Conservation (phyloP, 345 rosid species). For the Sonneratia caseolaris region DNA sequence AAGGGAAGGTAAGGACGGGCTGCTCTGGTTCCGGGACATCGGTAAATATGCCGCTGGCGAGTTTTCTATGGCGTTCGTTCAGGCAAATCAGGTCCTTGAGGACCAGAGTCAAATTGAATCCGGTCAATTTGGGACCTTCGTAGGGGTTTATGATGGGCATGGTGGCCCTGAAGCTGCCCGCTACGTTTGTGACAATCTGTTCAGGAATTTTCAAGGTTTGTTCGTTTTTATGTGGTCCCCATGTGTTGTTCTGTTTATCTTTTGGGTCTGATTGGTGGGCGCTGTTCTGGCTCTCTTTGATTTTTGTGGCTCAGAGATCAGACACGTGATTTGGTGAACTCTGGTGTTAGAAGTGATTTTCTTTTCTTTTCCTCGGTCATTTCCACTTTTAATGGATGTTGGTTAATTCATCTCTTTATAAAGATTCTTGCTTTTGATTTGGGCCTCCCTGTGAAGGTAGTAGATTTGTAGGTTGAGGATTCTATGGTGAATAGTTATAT, state of each 20-base stretch:
- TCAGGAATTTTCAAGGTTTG: constrained; percentile 70
- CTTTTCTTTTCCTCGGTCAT: neutral
- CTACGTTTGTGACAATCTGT: constrained; percentile 69
- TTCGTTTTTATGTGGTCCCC: neutral
- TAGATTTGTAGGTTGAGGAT: neutral
- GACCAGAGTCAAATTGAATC: constrained; percentile 92
- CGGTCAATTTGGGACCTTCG: constrained; percentile 81
- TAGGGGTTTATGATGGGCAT: constrained; percentile 89
- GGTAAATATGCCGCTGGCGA: constrained; percentile 62
- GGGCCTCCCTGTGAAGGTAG: neutral
- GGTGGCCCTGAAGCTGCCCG: constrained; percentile 92
- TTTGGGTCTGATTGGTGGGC: constrained; percentile 1
- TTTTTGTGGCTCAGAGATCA: neutral
- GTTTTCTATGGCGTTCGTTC: constrained; percentile 85
- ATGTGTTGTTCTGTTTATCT: neutral
- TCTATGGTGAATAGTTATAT: neutral
- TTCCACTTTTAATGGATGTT: constrained; percentile 2
- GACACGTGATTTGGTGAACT: neutral
- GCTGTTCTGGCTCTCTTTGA: neutral
- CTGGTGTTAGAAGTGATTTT: neutral
- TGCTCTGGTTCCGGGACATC: constrained; percentile 72
- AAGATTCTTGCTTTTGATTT: neutral
- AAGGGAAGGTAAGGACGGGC: constrained; percentile 61
- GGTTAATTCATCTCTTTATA: neutral
- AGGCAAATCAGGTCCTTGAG: constrained; percentile 79